These are phyloP conservation scores for Saccharomycopsis olivae DNA, from an alignment of 805 yeast genomes.

Conservation along the genomic window DNA sequence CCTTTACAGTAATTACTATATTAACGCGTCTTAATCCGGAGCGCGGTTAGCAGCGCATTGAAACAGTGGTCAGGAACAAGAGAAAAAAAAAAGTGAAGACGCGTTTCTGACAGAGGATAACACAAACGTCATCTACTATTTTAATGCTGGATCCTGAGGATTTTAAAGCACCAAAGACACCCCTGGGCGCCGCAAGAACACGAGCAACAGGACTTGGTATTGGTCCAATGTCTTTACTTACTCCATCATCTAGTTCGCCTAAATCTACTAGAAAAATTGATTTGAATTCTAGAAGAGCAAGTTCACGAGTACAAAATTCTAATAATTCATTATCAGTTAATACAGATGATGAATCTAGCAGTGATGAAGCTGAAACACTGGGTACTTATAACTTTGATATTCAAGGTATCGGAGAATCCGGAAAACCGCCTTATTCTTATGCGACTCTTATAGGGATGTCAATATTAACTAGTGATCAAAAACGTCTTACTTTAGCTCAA, in stretches of 20 bases:
- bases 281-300: constrained; percentile 2
- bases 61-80: not conserved
- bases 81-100: not conserved
- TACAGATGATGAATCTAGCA: not conserved
- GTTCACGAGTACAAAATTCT: constrained; percentile 1
- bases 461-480: constrained; percentile 63
- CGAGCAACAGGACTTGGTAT: not conserved
- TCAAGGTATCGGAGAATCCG: constrained; percentile 19
- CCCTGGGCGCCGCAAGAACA: constrained; percentile 1
- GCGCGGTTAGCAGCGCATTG: not conserved
- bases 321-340: not conserved
- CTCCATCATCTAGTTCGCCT: constrained; percentile 16
- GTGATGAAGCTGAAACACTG: not conserved
- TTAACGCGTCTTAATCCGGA: not conserved
- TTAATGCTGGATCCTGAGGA: not conserved
- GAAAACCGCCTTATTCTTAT: constrained; percentile 88
- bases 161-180: constrained; percentile 9
- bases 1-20: too few relatives aligned
- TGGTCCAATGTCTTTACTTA: constrained; percentile 1
- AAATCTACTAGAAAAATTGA: not conserved
- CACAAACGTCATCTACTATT: too few relatives aligned
- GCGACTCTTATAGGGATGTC: constrained; percentile 94
- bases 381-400: constrained; percentile 8
- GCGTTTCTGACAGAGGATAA: too few relatives aligned
- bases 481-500: constrained; percentile 68